Evolutionary conservation across 345 rosid genomes (phyloP).

Genomic region (Aquilaria sinensis): DNA sequence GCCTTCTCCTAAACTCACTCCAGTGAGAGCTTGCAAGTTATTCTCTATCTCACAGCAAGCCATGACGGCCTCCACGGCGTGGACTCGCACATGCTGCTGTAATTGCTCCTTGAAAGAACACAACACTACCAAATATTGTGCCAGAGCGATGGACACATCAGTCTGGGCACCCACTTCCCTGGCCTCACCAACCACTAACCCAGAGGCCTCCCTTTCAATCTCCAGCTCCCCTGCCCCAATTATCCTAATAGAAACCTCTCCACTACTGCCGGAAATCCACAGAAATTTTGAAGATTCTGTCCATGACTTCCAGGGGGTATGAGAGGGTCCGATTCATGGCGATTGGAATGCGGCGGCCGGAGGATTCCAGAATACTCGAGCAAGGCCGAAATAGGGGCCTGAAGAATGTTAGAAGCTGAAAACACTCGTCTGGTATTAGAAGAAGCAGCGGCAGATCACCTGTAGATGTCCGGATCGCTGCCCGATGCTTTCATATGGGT

Average conservation of each 20-base stretch:
- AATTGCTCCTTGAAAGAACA: slow-evolving; percentile 98
- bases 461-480: slow-evolving; percentile 48
- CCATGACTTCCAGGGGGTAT: slow-evolving; percentile 21
- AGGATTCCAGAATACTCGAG: slow-evolving; percentile 92
- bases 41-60: slow-evolving; percentile 96
- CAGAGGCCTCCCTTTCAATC: slow-evolving; percentile 37
- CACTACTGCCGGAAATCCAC: slow-evolving; percentile 27
- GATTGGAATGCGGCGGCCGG: slow-evolving; percentile 39
- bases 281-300: slow-evolving; percentile 39
- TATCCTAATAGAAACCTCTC: slow-evolving; percentile 93
- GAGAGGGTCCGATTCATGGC: slow-evolving; percentile 53
- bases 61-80: slow-evolving; percentile 99
- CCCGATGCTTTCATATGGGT: slow-evolving; percentile 72
- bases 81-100: slow-evolving; percentile 96
- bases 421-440: slow-evolving; percentile 51
- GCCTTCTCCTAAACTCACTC: slow-evolving; percentile 78
- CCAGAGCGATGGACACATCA: slow-evolving; percentile 29
- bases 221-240: slow-evolving; percentile 85
- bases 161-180: slow-evolving; percentile 33
- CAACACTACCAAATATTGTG: slow-evolving; percentile 68
- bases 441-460: slow-evolving; percentile 47
- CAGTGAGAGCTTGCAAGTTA: slow-evolving; percentile 87
- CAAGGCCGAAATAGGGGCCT: slow-evolving; percentile 81
- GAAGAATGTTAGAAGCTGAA: slow-evolving; percentile 80
- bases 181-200: slow-evolving; percentile 49